Base-by-base conservation (phyloP, 768 basidiomycete genomes). In the Boletus fagicola region DNA sequence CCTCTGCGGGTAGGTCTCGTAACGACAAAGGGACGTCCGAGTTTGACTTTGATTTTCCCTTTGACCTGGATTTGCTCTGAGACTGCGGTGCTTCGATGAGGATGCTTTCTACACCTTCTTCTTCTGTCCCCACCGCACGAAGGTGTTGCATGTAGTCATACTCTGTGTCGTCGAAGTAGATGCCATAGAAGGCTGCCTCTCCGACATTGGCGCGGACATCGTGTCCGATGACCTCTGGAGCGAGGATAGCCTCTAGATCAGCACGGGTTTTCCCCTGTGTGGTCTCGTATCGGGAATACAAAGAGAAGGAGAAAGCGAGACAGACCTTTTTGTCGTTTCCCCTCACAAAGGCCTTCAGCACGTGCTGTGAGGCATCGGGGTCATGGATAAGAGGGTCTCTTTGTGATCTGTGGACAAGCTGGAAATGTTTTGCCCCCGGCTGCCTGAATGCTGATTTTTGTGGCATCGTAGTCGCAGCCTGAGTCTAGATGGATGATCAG, bases 71-170 rank as follows among this genome's bases (percentile, higher is more conserved):
- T 51, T 75, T 75, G 56, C 58, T 64, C 60, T 77, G 77, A 5
- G 76, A 69, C 16, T 74, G 65, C 2, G 87, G 85, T n/a, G 90
- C 89, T 62, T 93, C 90, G 49, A 97, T 76, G 56, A 95, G 79
- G 51, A 92, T 75, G 56, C 85, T 88, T 39, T 94, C 92, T 9
- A 90, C 84, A 12, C 90, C 90, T 44, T 87, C 90, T 68, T 92
- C 90, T 56, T 87, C 82, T 13, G 82, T 66, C 4, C 92, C 92
- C 49, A 92, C 84, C 2, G 82, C 65, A 13, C 92, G 87, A 44
- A 99, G 83, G 74, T 99, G 97, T 71, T 95, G 89, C 91, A 98
- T 94, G 77, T 99, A 99, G 74, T 99, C 92, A 77, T 99, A 99
- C 57, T 94, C 83, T 7, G 92, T 88, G 68, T 99, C 95, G 75